Evolutionary conservation across 129 eudicot species (phyloP).

Genomic region (Glebionis coronaria): DNA sequence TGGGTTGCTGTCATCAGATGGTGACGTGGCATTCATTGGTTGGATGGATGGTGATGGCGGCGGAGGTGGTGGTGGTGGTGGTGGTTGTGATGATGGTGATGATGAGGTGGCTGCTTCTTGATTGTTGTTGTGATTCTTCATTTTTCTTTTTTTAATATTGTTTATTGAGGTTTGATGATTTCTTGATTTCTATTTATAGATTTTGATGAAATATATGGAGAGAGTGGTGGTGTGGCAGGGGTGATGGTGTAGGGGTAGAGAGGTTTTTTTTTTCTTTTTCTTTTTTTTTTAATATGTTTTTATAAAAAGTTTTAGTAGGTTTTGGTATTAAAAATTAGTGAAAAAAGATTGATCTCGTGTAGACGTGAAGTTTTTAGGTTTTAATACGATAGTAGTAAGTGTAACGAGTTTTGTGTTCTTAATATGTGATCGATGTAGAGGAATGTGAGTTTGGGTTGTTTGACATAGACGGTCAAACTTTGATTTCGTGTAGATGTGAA

Average conservation of each 20-base stretch:
- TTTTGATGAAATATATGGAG: conserved; percentile 30
- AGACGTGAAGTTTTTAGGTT: too few species aligned
- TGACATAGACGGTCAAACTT: too few species aligned
- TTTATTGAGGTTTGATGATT: neutral
- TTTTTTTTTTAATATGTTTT: neutral
- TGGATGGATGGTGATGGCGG: conserved; percentile 32
- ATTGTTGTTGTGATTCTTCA: conserved; percentile 39
- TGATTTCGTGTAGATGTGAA: too few species aligned
- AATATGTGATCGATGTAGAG: too few species aligned
- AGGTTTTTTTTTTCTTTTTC: neutral
- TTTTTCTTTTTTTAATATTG: conserved; percentile 1
- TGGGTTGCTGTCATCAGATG: conserved; percentile 62
- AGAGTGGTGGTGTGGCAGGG: conserved; percentile 17
- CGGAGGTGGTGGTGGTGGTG: conserved; percentile 25
- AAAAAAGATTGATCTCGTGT: too few species aligned
- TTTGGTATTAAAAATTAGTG: too few species aligned
- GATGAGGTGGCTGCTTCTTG: conserved; percentile 40
- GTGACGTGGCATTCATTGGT: conserved; percentile 20
- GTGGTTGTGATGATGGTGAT: conserved; percentile 31
- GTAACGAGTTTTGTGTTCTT: too few species aligned
- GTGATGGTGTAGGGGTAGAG: conserved; percentile 9
- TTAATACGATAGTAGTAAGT: too few species aligned
- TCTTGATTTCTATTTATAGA: conserved; percentile 31
- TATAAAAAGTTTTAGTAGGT: neutral
- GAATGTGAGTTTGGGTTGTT: too few species aligned